phyloP scores from a whole-genome alignment of 768 basidiomycete genomes.

The Auricularia sp. region DNA sequence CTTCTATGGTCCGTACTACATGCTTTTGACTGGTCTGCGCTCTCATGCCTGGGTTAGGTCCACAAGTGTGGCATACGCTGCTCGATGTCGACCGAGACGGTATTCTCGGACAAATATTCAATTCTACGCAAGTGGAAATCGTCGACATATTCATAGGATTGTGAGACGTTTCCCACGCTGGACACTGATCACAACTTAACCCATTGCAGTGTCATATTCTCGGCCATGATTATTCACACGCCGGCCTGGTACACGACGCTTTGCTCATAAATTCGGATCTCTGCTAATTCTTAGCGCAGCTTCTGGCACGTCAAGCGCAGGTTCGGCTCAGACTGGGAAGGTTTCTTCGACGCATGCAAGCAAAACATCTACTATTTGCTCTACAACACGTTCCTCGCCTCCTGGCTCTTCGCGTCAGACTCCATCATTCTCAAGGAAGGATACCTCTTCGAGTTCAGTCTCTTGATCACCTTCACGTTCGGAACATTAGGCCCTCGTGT shows the following conservation, averaged over 20 bases:
- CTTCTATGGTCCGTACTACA: slow-evolving; percentile 5
- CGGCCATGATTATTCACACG: slow-evolving; percentile 5
- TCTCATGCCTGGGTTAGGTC: not conserved
- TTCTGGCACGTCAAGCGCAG: slow-evolving; percentile 2
- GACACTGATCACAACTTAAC: not conserved
- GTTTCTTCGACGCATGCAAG: slow-evolving; percentile 3
- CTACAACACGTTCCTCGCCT: slow-evolving; percentile 5
- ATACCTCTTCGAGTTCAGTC: slow-evolving; percentile 7
- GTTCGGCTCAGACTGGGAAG: not conserved
- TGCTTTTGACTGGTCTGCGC: not conserved
- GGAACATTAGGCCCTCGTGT: slow-evolving; percentile 10
- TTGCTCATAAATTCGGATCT: not conserved
- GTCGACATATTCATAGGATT: slow-evolving; percentile 7
- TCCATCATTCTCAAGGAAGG: slow-evolving; percentile 6
- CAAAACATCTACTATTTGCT: slow-evolving; percentile 6
- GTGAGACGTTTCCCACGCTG: not conserved
- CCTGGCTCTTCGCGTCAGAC: slow-evolving; percentile 9
- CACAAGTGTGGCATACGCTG: slow-evolving; percentile 6
- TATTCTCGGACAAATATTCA: not conserved
- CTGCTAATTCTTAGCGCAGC: not conserved
- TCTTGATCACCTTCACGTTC: slow-evolving; percentile 11
- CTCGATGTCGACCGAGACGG: not conserved
- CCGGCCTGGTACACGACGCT: slow-evolving; percentile 7
- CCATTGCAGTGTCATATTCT: slow-evolving; percentile 5
- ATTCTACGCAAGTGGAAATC: not conserved